Conservation (phyloP, 108 stramenopile genomes). For the Cyclotella kingstonii region DNA sequence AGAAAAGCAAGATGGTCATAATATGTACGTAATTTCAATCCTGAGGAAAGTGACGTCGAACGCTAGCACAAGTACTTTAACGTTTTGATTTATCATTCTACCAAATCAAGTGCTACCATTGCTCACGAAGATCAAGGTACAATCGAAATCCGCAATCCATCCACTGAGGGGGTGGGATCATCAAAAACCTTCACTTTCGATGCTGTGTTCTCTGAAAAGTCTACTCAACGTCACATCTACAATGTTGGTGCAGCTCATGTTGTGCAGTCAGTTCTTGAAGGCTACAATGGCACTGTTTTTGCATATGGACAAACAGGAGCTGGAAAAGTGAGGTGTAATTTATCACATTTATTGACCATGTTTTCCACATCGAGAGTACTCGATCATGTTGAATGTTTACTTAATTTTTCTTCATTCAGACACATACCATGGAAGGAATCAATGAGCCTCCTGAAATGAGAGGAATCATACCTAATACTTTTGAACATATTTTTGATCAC, state of each 20-base stretch:
- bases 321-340: slow-evolving; percentile 59
- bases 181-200: slow-evolving; percentile 92
- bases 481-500: slow-evolving; percentile 84
- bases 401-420: slow-evolving; percentile 25
- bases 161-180: slow-evolving; percentile 36
- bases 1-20: slow-evolving; percentile 87
- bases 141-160: slow-evolving; percentile 73
- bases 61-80: background rate
- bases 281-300: slow-evolving; percentile 97
- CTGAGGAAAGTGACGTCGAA: background rate
- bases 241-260: slow-evolving; percentile 89
- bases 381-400: background rate
- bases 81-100: background rate
- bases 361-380: too few relatives aligned
- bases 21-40: slow-evolving; percentile 4
- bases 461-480: slow-evolving; percentile 96
- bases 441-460: slow-evolving; percentile 60
- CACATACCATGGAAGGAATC: slow-evolving; percentile 94
- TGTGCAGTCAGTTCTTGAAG: slow-evolving; percentile 90
- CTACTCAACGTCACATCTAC: slow-evolving; percentile 87
- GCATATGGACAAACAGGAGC: slow-evolving; percentile 98
- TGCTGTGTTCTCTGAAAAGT: slow-evolving; percentile 84
- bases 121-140: slow-evolving; percentile 59
- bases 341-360: too few relatives aligned
- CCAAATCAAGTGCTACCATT: slow-evolving; percentile 48